Evolutionary conservation across 176 grass and related monocot species (phyloP), one percentile per base, ranked within the genome.

Genomic region (Carex kokanica): DNA sequence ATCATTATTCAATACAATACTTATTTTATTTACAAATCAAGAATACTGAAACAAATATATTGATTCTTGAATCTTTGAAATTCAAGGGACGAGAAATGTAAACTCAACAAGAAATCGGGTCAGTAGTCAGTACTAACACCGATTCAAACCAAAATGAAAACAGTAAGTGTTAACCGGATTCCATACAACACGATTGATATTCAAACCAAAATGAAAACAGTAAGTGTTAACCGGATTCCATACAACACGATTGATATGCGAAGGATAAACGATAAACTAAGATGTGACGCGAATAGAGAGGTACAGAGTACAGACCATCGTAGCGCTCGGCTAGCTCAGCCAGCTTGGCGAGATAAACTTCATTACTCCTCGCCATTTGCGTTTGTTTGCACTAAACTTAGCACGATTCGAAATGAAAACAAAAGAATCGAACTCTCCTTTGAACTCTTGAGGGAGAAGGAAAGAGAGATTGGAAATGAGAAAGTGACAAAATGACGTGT

Each of bases 241-340:
- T 12, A 41, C 16, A 69, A 41, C 14, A 36, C 63, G 27, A 41
- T 69, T 40, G 15, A 41, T 69, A 41, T n/a, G 65, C 17, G 65
- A 41, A 66, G 2, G 65, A 69, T 41, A 41, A 74, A 18, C 55
- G 24, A 47, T 24, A 64, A 60, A 74, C 16, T 38, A 1, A 45
- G 31, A 66, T 73, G 14, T 9, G 27, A 68, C 13, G 38, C 52
- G 15, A 59, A 57, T 61, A 51, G 34, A 4, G 55, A 40, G 20
- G 23, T 4, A 38, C 69, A 49, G 7, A 86, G 23, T 4, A 38
- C 69, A 49, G 7, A 86, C 88, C 88, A 25, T 86, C 80, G 80
- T 79, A 90, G 51, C 88, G 80, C 73, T 84, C 84, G 61, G 84
- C 72, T 64, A 84, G 60, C 80, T 89, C 84, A 11, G 84, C 79